Evolutionary conservation across 768 basidiomycete genomes (phyloP).

Genomic region (Lentinula guzmanii): DNA sequence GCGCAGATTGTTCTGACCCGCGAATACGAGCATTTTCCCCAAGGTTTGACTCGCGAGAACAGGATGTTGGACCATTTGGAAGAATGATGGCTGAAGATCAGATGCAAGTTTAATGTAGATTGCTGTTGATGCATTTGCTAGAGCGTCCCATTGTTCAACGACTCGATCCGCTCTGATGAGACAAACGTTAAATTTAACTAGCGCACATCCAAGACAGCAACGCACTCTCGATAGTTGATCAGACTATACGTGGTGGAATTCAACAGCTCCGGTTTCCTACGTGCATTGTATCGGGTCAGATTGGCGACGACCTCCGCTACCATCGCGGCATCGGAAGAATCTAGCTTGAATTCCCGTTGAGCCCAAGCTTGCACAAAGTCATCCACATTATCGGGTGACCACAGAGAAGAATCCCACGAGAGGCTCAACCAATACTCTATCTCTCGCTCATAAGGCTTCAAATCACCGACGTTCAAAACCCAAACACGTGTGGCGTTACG

Average conservation of each 20-base stretch:
- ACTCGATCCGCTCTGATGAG: slow-evolving; percentile 54
- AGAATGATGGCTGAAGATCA: slow-evolving; percentile 52
- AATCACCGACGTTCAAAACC: slow-evolving; percentile 72
- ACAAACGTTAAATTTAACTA: neutral
- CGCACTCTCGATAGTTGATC: slow-evolving; percentile 65
- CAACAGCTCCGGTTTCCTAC: slow-evolving; percentile 62
- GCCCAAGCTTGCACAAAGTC: slow-evolving; percentile 55
- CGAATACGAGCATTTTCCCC: slow-evolving; percentile 50
- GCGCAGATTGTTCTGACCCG: slow-evolving; percentile 54
- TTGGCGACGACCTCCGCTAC: slow-evolving; percentile 52
- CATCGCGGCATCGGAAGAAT: slow-evolving; percentile 27
- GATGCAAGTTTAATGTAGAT: slow-evolving; percentile 49
- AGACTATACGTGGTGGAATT: slow-evolving; percentile 58
- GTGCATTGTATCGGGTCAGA: slow-evolving; percentile 48
- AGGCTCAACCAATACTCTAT: slow-evolving; percentile 63
- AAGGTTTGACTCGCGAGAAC: slow-evolving; percentile 54
- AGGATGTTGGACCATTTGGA: slow-evolving; percentile 66
- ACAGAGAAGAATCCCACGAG: slow-evolving; percentile 55
- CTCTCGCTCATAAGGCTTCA: slow-evolving; percentile 70
- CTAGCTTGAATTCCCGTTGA: slow-evolving; percentile 54
- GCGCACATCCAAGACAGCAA: neutral
- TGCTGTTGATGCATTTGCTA: slow-evolving; percentile 42
- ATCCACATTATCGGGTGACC: slow-evolving; percentile 47
- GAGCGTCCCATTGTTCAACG: slow-evolving; percentile 40
- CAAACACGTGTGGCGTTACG: slow-evolving; percentile 55